A percentile compares a stretch with the other conserved stretches of the same genome.
These are phyloP conservation scores for Psilocybe azurescens DNA, from an alignment of 768 basidiomycete genomes.

Conservation along the genomic window DNA sequence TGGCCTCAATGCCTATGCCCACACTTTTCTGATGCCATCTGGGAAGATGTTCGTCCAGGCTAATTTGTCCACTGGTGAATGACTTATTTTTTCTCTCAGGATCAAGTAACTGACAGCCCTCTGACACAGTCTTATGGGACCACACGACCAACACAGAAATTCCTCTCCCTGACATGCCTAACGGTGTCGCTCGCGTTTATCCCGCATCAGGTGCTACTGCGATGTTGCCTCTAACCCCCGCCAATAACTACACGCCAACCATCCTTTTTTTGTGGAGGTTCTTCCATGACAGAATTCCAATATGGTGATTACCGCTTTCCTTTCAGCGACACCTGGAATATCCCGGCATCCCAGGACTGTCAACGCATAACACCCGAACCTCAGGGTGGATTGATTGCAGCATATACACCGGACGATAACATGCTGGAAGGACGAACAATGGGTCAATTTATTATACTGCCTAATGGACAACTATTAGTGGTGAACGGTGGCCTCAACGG, in stretches of 20 bases:
- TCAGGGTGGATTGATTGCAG: constrained; percentile 60
- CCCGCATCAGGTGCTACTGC: constrained; percentile 88
- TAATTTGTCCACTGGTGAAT: constrained; percentile 76
- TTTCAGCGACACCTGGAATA: constrained; percentile 72
- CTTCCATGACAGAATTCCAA: constrained; percentile 69
- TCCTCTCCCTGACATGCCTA: constrained; percentile 74
- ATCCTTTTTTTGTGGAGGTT: constrained; percentile 93
- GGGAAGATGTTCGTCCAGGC: constrained; percentile 85
- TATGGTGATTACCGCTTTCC: constrained; percentile 84
- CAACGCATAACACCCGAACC: constrained; percentile 90
- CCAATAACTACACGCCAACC: constrained; percentile 86
- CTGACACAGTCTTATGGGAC: constrained; percentile 31
- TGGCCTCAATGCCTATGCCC: constrained; percentile 80
- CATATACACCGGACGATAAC: constrained; percentile 74
- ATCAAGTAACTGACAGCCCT: not conserved
- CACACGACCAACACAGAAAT: constrained; percentile 61
- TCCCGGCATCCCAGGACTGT: constrained; percentile 74
- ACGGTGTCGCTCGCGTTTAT: constrained; percentile 78
- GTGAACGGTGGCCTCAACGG: constrained; percentile 86
- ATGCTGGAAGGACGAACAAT: constrained; percentile 82
- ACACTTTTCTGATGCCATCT: constrained; percentile 75
- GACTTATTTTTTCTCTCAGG: not conserved
- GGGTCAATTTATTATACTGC: constrained; percentile 89
- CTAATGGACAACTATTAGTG: constrained; percentile 78
- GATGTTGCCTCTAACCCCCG: constrained; percentile 91